phyloP scores from a whole-genome alignment of 2,329 filamentous ascomycete species.

The Cercospora sesami region DNA sequence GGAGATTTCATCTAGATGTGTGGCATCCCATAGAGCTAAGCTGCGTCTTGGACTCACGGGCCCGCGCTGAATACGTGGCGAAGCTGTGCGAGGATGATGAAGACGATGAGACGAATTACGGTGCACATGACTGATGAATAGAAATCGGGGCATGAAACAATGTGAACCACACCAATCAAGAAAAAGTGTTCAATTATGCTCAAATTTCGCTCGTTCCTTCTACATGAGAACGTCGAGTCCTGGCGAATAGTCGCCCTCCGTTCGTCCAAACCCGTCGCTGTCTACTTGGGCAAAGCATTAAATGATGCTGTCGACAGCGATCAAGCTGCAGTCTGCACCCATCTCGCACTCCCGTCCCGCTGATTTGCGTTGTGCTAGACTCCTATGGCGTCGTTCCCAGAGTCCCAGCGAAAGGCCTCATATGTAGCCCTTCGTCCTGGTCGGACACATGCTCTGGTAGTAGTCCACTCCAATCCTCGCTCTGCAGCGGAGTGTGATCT shows the following conservation, averaged over 20 bases:
- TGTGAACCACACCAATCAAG: background rate
- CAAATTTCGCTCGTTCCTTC: background rate
- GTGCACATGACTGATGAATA: background rate
- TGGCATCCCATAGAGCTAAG: background rate
- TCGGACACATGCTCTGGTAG: background rate
- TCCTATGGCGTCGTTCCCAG: background rate
- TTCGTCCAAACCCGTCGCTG: too few relatives aligned
- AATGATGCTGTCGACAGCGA: background rate
- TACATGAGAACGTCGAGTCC: background rate
- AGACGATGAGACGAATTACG: background rate
- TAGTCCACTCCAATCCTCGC: background rate
- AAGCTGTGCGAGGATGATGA: background rate
- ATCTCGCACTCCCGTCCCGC: background rate
- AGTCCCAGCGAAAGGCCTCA: background rate
- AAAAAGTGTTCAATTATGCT: background rate
- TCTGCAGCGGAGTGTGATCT: background rate
- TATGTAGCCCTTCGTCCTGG: background rate
- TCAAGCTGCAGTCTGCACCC: background rate
- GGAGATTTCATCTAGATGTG: slow-evolving; percentile 55
- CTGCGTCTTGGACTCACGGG: background rate
- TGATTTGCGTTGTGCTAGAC: background rate
- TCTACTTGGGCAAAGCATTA: background rate
- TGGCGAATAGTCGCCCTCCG: too few relatives aligned
- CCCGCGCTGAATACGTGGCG: background rate
- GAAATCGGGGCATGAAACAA: background rate